Evolutionary conservation across 495 filamentous ascomycete genomes (phyloP), one percentile per base, ranked within the genome.

Genomic region (Xanthoparmelia taractica): DNA sequence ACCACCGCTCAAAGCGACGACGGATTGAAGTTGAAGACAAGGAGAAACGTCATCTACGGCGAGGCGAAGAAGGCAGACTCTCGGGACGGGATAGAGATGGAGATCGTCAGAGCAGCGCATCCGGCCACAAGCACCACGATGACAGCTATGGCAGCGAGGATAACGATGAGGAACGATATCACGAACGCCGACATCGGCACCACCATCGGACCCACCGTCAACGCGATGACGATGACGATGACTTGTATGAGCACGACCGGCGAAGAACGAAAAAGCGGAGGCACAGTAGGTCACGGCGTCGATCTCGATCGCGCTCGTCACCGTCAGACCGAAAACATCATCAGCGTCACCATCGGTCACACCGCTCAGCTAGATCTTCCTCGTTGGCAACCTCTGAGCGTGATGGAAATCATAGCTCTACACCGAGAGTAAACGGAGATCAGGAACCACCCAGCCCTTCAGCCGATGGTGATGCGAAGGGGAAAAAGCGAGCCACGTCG

Each of bases 391-490:
- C 50, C 18, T 54, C 40, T 60, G 60, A 68, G 15, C 56, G 47
- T 6, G 60, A 57, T 33, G 34, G 38, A 36, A 61, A 47, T 40
- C 33, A 33, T 58, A 67, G 52, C 61, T 54, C 40, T 66, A 65
- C 31, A 64, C 58, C 25, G 61, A 68, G 38, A 61, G 18, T 20
- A 41, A 27, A 48, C 29, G 43, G 43, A 25, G 68, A 75, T 76
- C 68, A 79, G 79, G 61, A 78, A 76, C 70, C 78, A 82, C 38
- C 84, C 79, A 68, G 86, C 78, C 63, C 89, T 79, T 67, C 88
- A 79, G 70, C 86, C 76, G 45, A 78, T 76, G 33, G 31, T 3
- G n/a, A 36, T 25, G 41, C 27, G 4, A 38, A 58, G 1, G 54
- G 55, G 8, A 52, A 29, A 29, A 52, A 40, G 4, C 71, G 86